Base-by-base conservation (phyloP, 2,329 filamentous ascomycete genomes). In the Trichoderma lentiforme region DNA sequence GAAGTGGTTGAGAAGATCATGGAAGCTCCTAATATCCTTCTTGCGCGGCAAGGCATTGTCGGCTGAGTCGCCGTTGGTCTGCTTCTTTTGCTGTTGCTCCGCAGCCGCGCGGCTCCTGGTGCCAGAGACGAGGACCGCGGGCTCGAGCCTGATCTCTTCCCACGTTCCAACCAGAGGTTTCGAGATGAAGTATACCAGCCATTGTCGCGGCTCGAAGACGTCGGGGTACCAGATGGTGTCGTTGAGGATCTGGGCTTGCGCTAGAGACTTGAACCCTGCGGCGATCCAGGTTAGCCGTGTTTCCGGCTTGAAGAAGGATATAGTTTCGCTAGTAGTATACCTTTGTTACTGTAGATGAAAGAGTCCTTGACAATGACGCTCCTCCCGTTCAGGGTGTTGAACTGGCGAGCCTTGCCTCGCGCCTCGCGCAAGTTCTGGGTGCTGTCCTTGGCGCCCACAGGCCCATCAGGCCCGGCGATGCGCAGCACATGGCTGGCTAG, bases 181-280 rank as follows among this genome's bases (percentile, higher is more conserved):
- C 30, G 95, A 96, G 74, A 99, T 97, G 82, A 95, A 98, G 86
- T 98, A 98, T 73, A 99, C 88, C 57, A 99, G 89, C 94, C 96
- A 99, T 87, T 95, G 93, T 76, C 94, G 92, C 15, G 93, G 91
- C 77, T 98, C 95, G 77, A 93, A 88, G n/a, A 89, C 90, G 78
- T 98, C 93, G 63, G 94, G 91, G 78, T 97, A 97, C 88, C 94
- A 98, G 51, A 97, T 88, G 47, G 88, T 86, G 81, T 99, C 97
- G 79, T 89, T 89, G 71, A 98, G 85, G 39, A 98, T 85, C 79
- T 96, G 94, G 36, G 95, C 93, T 80, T 98, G 96, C 74, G 93
- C 94, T 74, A 98, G 86, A 39, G 90, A 90, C 83, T 96, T 97
- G 87, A 98, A 99, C 66, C 95, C 93, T 97, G 75, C 26, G 58